Percentiles rank a stretch among this genome's conserved stretches.
Conservation (phyloP, 1,139 yeast species). For the Hemisphaericaspora lyxosophila region DNA sequence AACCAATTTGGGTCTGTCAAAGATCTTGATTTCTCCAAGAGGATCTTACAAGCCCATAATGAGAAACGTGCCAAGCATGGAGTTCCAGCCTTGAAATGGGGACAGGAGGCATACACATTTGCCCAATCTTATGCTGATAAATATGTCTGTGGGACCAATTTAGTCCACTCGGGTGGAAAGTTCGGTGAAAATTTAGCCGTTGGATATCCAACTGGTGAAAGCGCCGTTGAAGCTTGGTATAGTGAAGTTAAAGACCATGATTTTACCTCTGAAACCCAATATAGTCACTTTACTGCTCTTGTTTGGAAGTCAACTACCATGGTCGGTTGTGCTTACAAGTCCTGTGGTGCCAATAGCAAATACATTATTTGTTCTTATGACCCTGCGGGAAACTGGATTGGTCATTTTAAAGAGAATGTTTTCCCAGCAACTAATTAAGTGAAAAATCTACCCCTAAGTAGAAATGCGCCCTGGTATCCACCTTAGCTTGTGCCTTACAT, state of each 20-base stretch:
- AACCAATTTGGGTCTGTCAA: constrained; percentile 12
- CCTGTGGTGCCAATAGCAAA: constrained; percentile 44
- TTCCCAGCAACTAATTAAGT: constrained; percentile 21
- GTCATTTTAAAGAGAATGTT: constrained; percentile 53
- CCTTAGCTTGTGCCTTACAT: too few relatives aligned
- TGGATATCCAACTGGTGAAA: constrained; percentile 56
- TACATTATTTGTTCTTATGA: constrained; percentile 55
- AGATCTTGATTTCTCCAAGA: constrained; percentile 12
- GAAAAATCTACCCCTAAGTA: too few relatives aligned
- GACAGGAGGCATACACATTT: constrained; percentile 54
- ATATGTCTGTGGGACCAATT: constrained; percentile 66
- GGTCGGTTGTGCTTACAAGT: constrained; percentile 73
- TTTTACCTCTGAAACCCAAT: constrained; percentile 35
- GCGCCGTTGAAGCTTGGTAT: constrained; percentile 83
- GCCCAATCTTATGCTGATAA: constrained; percentile 71
- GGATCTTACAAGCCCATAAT: constrained; percentile 63
- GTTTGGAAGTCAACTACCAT: constrained; percentile 72
- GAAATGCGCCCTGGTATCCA: too few relatives aligned
- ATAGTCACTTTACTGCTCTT: constrained; percentile 84
- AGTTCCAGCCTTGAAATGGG: constrained; percentile 65
- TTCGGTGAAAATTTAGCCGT: constrained; percentile 89
- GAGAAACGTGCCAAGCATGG: constrained; percentile 64
- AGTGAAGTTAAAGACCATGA: constrained; percentile 62
- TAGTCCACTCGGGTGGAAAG: constrained; percentile 74
- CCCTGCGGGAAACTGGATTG: constrained; percentile 52